Conservation (phyloP, 2,329 filamentous ascomycete genomes). For the Beauveria bassiana region DNA sequence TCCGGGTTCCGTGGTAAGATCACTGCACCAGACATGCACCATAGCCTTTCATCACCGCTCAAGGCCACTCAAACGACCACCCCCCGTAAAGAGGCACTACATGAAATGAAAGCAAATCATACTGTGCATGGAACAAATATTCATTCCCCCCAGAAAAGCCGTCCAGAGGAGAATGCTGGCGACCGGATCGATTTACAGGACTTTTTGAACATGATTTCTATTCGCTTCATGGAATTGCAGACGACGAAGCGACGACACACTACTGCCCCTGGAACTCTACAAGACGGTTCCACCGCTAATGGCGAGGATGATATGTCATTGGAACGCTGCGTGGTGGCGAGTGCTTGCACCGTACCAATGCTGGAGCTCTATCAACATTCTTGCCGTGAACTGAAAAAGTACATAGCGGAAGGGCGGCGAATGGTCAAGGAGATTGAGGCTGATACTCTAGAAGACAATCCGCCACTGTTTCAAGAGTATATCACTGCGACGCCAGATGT, state of each 20-base stretch:
- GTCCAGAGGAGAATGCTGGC: slow-evolving; percentile 40
- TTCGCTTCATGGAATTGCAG: slow-evolving; percentile 97
- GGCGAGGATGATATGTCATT: slow-evolving; percentile 50
- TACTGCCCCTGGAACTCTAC: slow-evolving; percentile 48
- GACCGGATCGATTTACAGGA: slow-evolving; percentile 77
- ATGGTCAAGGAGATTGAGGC: slow-evolving; percentile 87
- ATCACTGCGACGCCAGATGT: slow-evolving; percentile 76
- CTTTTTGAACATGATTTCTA: slow-evolving; percentile 90
- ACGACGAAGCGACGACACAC: slow-evolving; percentile 91
- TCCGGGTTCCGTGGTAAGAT: slow-evolving; percentile 29
- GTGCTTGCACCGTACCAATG: slow-evolving; percentile 85
- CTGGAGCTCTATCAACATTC: slow-evolving; percentile 93
- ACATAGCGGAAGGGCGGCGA: slow-evolving; percentile 85
- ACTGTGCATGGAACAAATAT: slow-evolving; percentile 37
- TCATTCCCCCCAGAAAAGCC: slow-evolving; percentile 27
- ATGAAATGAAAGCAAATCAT: slow-evolving; percentile 41
- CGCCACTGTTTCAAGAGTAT: slow-evolving; percentile 86
- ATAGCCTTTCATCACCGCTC: slow-evolving; percentile 39
- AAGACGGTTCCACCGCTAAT: slow-evolving; percentile 32
- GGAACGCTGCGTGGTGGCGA: slow-evolving; percentile 77
- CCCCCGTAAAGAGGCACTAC: slow-evolving; percentile 48
- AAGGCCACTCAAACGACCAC: slow-evolving; percentile 41
- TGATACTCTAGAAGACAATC: slow-evolving; percentile 84
- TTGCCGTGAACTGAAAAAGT: slow-evolving; percentile 91
- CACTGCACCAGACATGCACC: slow-evolving; percentile 17